phyloP scores from a whole-genome alignment of 2,329 filamentous ascomycete genomes.

The Endocalyx cinctus region DNA sequence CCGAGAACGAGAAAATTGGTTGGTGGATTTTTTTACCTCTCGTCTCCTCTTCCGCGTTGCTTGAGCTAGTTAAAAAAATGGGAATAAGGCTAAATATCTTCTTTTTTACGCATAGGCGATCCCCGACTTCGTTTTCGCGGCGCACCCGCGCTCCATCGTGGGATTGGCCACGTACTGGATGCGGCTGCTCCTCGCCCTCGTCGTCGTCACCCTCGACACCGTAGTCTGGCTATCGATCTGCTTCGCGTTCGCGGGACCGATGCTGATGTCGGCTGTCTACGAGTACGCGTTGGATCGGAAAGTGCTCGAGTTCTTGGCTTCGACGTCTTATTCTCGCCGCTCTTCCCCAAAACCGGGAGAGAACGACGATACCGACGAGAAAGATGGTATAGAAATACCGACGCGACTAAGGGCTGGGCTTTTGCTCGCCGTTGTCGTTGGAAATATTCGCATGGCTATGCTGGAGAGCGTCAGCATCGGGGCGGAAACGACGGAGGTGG shows the following conservation, averaged over 20 bases:
- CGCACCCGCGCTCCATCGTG: constrained; percentile 51
- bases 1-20: constrained; percentile 27
- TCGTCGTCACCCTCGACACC: constrained; percentile 21
- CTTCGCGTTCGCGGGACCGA: constrained; percentile 25
- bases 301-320: constrained; percentile 25
- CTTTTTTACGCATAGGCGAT: no score
- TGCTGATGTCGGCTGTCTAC: constrained; percentile 25
- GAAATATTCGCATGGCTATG: constrained; percentile 26
- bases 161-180: constrained; percentile 23
- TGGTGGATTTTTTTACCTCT: no score
- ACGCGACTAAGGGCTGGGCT: constrained; percentile 20
- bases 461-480: constrained; percentile 10
- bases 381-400: constrained; percentile 10
- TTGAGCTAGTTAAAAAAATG: no score
- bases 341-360: constrained; percentile 14
- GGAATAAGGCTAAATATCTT: no score
- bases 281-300: constrained; percentile 26
- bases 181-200: constrained; percentile 18
- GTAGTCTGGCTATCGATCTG: constrained; percentile 23
- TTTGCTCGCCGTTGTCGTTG: constrained; percentile 24
- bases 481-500: constrained; percentile 1
- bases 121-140: constrained; percentile 48
- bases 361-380: no score
- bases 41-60: no score
- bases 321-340: no score